These are phyloP conservation scores for Alisma plantagoaquatica DNA, from an alignment of 106 monocot species.

Conservation along the genomic window DNA sequence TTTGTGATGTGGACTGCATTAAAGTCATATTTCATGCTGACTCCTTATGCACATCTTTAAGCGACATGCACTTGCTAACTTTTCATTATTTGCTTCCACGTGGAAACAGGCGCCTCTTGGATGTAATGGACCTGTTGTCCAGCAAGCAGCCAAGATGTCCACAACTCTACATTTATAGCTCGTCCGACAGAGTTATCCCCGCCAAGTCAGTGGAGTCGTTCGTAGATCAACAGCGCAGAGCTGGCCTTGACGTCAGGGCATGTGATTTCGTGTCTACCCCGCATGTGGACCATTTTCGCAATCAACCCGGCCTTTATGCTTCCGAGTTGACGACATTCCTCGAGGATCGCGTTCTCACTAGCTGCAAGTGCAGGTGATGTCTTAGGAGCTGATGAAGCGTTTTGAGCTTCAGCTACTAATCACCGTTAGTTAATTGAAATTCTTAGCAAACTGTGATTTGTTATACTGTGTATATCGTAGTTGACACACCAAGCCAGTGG, in stretches of 20 bases:
- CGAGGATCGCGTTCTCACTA: constrained; percentile 48
- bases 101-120: constrained; percentile 63
- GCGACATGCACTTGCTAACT: too few species aligned
- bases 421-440: too few species aligned
- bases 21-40: neutral
- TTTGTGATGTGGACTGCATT: too few species aligned
- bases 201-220: constrained; percentile 74
- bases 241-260: constrained; percentile 61
- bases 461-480: too few species aligned
- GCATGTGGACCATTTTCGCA: constrained; percentile 93
- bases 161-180: constrained; percentile 91
- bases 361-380: constrained; percentile 29
- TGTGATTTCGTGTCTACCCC: constrained; percentile 80
- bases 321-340: constrained; percentile 67
- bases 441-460: too few species aligned
- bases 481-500: too few species aligned
- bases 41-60: neutral
- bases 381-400: too few species aligned
- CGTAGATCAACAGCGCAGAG: constrained; percentile 55
- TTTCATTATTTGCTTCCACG: too few species aligned
- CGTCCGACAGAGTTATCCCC: constrained; percentile 88
- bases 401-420: too few species aligned
- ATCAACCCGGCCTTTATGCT: constrained; percentile 64
- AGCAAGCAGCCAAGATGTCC: constrained; percentile 84
- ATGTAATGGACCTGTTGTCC: constrained; percentile 52